A percentile compares a stretch with the other conserved stretches of the same genome.
phyloP scores from a whole-genome alignment of 305 asterid genomes.

The Fraxinus greggii region DNA sequence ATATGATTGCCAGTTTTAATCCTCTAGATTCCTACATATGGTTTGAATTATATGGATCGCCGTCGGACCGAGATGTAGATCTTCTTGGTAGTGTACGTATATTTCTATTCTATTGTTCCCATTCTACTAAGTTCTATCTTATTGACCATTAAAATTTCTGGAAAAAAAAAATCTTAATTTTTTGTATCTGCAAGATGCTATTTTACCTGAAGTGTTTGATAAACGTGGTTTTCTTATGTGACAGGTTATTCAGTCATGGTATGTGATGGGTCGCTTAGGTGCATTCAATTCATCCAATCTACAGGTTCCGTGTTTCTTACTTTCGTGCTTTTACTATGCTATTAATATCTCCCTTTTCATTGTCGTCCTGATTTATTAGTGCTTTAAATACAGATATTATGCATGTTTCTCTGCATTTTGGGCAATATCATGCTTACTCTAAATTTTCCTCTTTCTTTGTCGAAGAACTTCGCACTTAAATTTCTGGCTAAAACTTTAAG shows the following conservation, averaged over 20 bases:
- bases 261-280: slow-evolving; percentile 92
- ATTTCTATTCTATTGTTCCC: slow-evolving; percentile 20
- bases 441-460: background rate
- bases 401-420: background rate
- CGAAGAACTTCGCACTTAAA: background rate
- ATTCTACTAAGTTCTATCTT: background rate
- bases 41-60: slow-evolving; percentile 88
- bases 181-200: background rate
- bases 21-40: slow-evolving; percentile 91
- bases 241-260: slow-evolving; percentile 94
- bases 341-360: background rate
- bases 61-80: slow-evolving; percentile 91
- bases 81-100: slow-evolving; percentile 84
- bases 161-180: slow-evolving; percentile 2
- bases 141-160: background rate
- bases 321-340: background rate
- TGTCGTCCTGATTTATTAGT: background rate
- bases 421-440: background rate
- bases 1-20: slow-evolving; percentile 66
- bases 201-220: slow-evolving; percentile 10
- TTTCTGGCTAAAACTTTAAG: background rate
- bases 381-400: background rate
- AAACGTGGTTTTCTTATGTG: slow-evolving; percentile 5
- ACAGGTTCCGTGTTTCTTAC: slow-evolving; percentile 52
- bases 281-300: slow-evolving; percentile 80